Conservation (phyloP, 2,329 filamentous ascomycete species). For the Verticillium klebahnii region DNA sequence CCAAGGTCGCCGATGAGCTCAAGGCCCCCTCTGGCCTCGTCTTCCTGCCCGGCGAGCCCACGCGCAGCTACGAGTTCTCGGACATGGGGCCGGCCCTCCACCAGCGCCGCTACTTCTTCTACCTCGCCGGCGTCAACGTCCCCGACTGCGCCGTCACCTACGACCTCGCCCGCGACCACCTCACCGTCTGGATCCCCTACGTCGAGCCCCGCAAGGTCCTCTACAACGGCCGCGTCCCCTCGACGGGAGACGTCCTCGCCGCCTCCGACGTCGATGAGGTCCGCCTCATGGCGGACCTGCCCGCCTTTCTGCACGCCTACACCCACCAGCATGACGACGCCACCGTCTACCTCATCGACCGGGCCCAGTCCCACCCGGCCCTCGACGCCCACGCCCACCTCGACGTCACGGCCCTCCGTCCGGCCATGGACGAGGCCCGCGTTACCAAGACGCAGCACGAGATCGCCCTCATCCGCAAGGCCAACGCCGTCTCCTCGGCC, state of each 20-base stretch:
- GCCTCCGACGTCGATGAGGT: constrained; percentile 69
- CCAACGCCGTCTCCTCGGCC: constrained; percentile 72
- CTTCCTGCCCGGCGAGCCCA: constrained; percentile 49
- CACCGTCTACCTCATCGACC: constrained; percentile 40
- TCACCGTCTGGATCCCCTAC: constrained; percentile 71
- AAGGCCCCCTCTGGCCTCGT: constrained; percentile 46
- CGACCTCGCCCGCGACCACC: constrained; percentile 52
- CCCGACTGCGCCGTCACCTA: constrained; percentile 53
- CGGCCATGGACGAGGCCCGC: constrained; percentile 74
- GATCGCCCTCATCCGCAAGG: constrained; percentile 72
- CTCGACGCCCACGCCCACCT: constrained; percentile 26
- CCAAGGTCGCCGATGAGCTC: constrained; percentile 49
- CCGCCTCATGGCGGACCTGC: constrained; percentile 46
- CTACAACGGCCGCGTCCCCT: constrained; percentile 60
- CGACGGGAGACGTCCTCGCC: constrained; percentile 54
- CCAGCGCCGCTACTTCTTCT: constrained; percentile 59
- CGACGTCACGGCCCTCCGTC: constrained; percentile 51
- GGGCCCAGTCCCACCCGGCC: constrained; percentile 34
- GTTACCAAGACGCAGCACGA: constrained; percentile 86
- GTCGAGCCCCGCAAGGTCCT: constrained; percentile 58
- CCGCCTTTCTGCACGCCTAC: constrained; percentile 43
- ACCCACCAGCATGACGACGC: constrained; percentile 32
- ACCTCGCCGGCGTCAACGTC: constrained; percentile 51
- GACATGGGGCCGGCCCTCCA: constrained; percentile 52
- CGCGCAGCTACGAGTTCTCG: constrained; percentile 51